Evolutionary conservation across 2,329 filamentous ascomycete species (phyloP).

Genomic region (Alternaria hordeiaustralica): DNA sequence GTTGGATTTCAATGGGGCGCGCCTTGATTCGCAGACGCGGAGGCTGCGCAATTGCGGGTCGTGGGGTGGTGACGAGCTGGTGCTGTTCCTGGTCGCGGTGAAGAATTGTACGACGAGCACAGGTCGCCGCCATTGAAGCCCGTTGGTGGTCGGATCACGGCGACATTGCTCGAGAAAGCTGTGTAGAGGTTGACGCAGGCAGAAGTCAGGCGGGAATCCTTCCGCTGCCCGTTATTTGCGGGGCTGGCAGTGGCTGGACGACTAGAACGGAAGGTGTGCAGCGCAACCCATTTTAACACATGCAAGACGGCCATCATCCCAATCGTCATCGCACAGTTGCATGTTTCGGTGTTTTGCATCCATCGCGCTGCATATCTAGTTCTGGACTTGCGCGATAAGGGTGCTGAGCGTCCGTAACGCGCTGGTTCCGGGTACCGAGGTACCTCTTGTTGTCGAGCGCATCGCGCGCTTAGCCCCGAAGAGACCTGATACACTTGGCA

Average conservation of each 20-base stretch:
- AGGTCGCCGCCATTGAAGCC: conserved; percentile 14
- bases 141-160: conserved; percentile 7
- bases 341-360: neutral
- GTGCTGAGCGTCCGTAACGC: neutral
- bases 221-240: conserved; percentile 18
- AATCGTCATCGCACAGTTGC: neutral
- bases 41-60: conserved; percentile 2
- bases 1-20: conserved; percentile 5
- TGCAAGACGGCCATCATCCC: conserved; percentile 1
- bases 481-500: neutral
- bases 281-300: conserved; percentile 5
- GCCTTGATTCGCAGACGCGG: conserved; percentile 6
- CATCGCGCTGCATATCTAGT: neutral
- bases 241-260: conserved; percentile 15
- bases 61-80: conserved; percentile 2
- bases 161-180: conserved; percentile 6
- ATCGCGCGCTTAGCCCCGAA: neutral
- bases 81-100: conserved; percentile 2
- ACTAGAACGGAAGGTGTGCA: conserved; percentile 14
- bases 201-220: conserved; percentile 18
- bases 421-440: neutral
- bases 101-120: conserved; percentile 8
- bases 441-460: neutral
- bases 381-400: neutral
- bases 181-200: conserved; percentile 7